phyloP scores from a whole-genome alignment of 2,329 filamentous ascomycete genomes.

The Penicillium sumatraense region DNA sequence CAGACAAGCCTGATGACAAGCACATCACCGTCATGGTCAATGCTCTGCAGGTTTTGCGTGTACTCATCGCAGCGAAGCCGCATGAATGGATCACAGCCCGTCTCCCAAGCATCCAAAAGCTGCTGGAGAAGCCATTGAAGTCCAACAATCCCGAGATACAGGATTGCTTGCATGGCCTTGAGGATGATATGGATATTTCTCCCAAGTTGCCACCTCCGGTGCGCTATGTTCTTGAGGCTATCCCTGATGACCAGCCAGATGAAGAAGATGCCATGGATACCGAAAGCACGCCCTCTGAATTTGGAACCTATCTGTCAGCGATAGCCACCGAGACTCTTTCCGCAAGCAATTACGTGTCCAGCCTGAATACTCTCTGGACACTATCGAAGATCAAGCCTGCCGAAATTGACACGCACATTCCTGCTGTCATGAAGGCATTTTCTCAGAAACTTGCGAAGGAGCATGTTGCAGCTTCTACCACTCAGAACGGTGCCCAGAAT shows the following conservation, averaged over 20 bases:
- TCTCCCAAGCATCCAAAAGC: constrained; percentile 77
- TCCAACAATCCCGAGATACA: constrained; percentile 92
- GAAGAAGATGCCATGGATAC: constrained; percentile 83
- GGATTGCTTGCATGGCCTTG: constrained; percentile 80
- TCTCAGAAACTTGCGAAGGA: constrained; percentile 91
- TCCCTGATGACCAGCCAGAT: constrained; percentile 79
- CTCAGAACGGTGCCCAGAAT: constrained; percentile 47
- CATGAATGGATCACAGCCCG: constrained; percentile 89
- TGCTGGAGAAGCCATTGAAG: constrained; percentile 85
- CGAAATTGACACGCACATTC: constrained; percentile 87
- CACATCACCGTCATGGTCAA: constrained; percentile 90
- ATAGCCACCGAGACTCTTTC: constrained; percentile 87
- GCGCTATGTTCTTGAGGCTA: constrained; percentile 81
- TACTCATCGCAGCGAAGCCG: constrained; percentile 83
- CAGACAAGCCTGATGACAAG: constrained; percentile 80
- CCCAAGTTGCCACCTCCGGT: constrained; percentile 75
- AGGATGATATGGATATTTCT: constrained; percentile 71
- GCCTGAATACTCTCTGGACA: constrained; percentile 92
- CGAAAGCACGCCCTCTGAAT: constrained; percentile 78
- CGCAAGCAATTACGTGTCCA: constrained; percentile 78
- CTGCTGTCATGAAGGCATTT: constrained; percentile 87
- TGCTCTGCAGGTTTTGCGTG: constrained; percentile 86
- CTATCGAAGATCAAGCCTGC: constrained; percentile 82
- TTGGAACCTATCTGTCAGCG: constrained; percentile 81
- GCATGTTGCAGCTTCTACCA: constrained; percentile 76